phyloP scores from a whole-genome alignment of 129 eudicot species.

The Pulicaria dysenterica region DNA sequence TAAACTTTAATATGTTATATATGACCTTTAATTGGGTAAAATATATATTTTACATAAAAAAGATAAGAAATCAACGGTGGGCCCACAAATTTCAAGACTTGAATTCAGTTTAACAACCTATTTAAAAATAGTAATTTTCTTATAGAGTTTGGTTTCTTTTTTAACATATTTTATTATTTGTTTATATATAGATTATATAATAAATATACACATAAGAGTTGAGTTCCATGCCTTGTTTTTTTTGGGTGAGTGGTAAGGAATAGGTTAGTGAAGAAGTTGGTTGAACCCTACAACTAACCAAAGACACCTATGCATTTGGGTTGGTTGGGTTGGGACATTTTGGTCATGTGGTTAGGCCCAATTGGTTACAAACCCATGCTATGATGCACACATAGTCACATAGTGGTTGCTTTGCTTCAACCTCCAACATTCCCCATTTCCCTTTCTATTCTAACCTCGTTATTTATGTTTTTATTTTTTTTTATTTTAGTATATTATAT shows the following conservation, averaged over 20 bases:
- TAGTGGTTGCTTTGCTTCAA: conserved; percentile 37
- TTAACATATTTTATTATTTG: neutral
- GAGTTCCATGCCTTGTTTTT: neutral
- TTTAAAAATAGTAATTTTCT: neutral
- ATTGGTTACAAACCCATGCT: conserved; percentile 38
- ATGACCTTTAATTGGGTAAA: neutral
- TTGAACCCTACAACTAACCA: conserved; percentile 41
- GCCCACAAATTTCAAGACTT: no score
- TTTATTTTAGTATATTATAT: neutral
- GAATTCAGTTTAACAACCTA: neutral
- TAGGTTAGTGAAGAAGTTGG: conserved; percentile 31
- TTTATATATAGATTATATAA: neutral
- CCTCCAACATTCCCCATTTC: conserved; percentile 16
- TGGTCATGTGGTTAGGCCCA: conserved; percentile 38
- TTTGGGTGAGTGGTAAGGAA: neutral
- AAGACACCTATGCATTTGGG: conserved; percentile 30
- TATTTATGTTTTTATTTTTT: neutral
- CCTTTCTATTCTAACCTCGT: no score
- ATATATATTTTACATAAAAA: neutral
- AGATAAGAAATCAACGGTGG: no score
- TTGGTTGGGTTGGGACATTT: conserved; percentile 30
- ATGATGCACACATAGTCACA: conserved; percentile 28
- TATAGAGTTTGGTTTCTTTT: neutral
- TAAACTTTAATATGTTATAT: neutral
- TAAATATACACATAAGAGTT: neutral